Percentiles rank a stretch among this genome's conserved stretches.
These are phyloP conservation scores for Halophytophthora polymorphica DNA, from an alignment of 352 stramenopile genomes.

Conservation along the genomic window DNA sequence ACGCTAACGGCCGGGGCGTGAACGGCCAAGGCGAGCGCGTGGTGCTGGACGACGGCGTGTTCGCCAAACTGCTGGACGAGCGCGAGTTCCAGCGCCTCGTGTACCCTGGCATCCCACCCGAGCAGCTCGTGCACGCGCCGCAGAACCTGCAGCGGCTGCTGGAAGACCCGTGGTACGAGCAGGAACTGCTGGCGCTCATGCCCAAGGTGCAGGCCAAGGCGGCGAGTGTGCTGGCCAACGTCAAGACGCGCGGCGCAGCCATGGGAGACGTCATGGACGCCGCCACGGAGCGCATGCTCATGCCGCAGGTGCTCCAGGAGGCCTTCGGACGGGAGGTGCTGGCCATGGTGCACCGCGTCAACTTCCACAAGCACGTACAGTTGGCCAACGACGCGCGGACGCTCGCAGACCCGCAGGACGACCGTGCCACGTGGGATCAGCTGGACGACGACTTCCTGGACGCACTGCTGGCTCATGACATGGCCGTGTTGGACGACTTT, in stretches of 20 bases:
- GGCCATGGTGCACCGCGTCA: conserved; percentile 81
- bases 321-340: conserved; percentile 81
- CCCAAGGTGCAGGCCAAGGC: conserved; percentile 79
- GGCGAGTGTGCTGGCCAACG: conserved; percentile 68
- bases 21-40: conserved; percentile 57
- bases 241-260: conserved; percentile 70
- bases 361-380: conserved; percentile 74
- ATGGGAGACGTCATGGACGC: conserved; percentile 80
- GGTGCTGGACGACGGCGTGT: conserved; percentile 77
- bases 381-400: conserved; percentile 63
- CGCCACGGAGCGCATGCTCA: conserved; percentile 56
- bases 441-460: conserved; percentile 51
- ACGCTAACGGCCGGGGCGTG: conserved; percentile 43
- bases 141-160: conserved; percentile 72
- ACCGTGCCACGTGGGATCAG: conserved; percentile 66
- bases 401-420: conserved; percentile 51
- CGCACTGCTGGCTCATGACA: conserved; percentile 29
- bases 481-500: conserved; percentile 65
- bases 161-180: conserved; percentile 77
- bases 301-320: conserved; percentile 81
- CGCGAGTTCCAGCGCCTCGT: conserved; percentile 74
- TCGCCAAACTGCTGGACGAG: conserved; percentile 67
- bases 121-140: conserved; percentile 63
- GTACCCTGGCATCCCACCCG: conserved; percentile 71
- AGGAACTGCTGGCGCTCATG: conserved; percentile 76